Percentiles rank a stretch among this genome's conserved stretches.
These are phyloP conservation scores for Phyllachora maydis DNA, from an alignment of 2,329 filamentous ascomycete species.

Conservation along the genomic window DNA sequence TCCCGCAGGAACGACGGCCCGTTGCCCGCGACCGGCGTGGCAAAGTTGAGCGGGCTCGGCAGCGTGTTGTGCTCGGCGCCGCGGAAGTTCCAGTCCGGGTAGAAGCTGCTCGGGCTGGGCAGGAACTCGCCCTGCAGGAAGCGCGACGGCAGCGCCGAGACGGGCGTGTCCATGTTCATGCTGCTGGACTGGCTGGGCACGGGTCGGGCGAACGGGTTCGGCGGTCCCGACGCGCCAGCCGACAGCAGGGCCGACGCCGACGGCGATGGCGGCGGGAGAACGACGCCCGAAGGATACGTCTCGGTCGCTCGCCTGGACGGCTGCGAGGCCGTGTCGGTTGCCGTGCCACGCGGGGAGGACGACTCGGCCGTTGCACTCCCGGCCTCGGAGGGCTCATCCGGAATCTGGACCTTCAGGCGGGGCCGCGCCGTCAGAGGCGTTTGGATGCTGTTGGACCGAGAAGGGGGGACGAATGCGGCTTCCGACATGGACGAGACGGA, in stretches of 20 bases:
- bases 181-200: conserved; percentile 44
- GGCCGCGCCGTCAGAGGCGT: conserved; percentile 47
- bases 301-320: conserved; percentile 24
- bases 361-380: conserved; percentile 58
- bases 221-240: conserved; percentile 77
- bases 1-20: conserved; percentile 44
- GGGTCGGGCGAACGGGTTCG: conserved; percentile 87
- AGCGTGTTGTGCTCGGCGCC: conserved; percentile 62
- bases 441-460: conserved; percentile 58
- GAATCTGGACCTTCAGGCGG: conserved; percentile 82
- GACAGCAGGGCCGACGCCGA: conserved; percentile 72
- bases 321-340: conserved; percentile 36
- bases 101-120: conserved; percentile 82
- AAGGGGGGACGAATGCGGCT: conserved; percentile 45
- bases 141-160: conserved; percentile 80
- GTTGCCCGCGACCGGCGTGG: conserved; percentile 50
- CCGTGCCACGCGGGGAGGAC: conserved; percentile 30
- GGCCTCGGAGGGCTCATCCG: conserved; percentile 58
- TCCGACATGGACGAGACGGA: conserved; percentile 45
- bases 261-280: conserved; percentile 82
- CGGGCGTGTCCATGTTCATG: conserved; percentile 58
- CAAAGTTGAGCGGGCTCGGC: conserved; percentile 81
- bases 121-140: conserved; percentile 78
- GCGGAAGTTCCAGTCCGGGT: conserved; percentile 71
- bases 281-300: conserved; percentile 46